Evolutionary conservation across 169 alveolate genomes (phyloP).

Genomic region (Blepharisma undulans): DNA sequence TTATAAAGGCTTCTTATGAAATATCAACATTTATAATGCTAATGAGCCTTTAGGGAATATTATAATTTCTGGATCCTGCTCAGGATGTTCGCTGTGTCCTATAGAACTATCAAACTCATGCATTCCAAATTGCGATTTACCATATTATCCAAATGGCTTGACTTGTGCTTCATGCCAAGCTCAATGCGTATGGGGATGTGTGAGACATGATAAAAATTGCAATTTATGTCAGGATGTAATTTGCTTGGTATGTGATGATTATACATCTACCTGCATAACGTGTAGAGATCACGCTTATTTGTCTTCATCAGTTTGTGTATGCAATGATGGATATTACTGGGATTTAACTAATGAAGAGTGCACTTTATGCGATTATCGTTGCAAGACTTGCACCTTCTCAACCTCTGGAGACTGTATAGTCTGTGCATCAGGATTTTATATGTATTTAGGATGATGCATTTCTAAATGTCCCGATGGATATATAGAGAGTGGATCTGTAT

Average conservation of each 20-base stretch:
- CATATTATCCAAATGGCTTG: background rate
- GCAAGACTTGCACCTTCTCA: background rate
- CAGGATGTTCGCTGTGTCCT: background rate
- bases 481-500: background rate
- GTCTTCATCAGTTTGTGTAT: background rate
- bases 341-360: background rate
- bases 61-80: background rate
- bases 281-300: background rate
- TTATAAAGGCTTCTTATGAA: background rate
- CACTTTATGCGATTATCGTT: background rate
- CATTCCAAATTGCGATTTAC: background rate
- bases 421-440: background rate
- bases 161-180: background rate
- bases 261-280: background rate
- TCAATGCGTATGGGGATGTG: background rate
- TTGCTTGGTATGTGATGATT: background rate
- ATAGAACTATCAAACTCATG: background rate
- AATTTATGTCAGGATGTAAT: background rate
- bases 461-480: background rate
- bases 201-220: slow-evolving; percentile 8
- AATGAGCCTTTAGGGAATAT: background rate
- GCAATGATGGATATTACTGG: background rate
- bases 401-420: background rate
- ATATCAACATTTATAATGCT: background rate
- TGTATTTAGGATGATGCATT: background rate